Evolutionary conservation across 2,329 filamentous ascomycete species (phyloP).

Genomic region (Cercospora janseana): DNA sequence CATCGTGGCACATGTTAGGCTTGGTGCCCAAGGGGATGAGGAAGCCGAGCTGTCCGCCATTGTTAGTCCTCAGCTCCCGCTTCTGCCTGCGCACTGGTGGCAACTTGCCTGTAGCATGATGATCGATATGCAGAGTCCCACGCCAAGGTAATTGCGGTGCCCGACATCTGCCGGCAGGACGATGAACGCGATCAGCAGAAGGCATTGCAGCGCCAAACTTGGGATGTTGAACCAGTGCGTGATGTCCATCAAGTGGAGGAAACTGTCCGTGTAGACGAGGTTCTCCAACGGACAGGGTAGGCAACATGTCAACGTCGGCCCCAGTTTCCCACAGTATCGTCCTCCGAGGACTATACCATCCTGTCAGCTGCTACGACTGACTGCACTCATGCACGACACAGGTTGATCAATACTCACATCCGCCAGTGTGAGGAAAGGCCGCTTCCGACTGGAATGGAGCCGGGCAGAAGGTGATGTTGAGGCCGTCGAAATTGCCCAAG

Average conservation of each 20-base stretch:
- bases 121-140: slow-evolving; percentile 81
- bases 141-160: slow-evolving; percentile 74
- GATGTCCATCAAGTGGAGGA: slow-evolving; percentile 13
- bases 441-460: slow-evolving; percentile 65
- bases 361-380: neutral
- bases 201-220: slow-evolving; percentile 66
- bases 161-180: slow-evolving; percentile 70
- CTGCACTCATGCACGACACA: too few relatives aligned
- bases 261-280: slow-evolving; percentile 16
- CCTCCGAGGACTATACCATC: slow-evolving; percentile 39
- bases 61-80: neutral
- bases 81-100: neutral
- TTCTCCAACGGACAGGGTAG: slow-evolving; percentile 66
- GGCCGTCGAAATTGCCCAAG: slow-evolving; percentile 11
- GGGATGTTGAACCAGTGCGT: slow-evolving; percentile 67
- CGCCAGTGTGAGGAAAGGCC: slow-evolving; percentile 58
- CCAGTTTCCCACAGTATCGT: slow-evolving; percentile 55
- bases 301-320: slow-evolving; percentile 64
- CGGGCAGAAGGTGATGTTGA: slow-evolving; percentile 55
- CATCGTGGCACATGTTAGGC: slow-evolving; percentile 73
- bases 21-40: slow-evolving; percentile 73
- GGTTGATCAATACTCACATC: slow-evolving; percentile 59
- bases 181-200: slow-evolving; percentile 73
- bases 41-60: slow-evolving; percentile 68
- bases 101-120: slow-evolving; percentile 68